These are phyloP conservation scores for Moniliella sp. DNA, from an alignment of 1,284 basidiomycete species.

Conservation along the genomic window DNA sequence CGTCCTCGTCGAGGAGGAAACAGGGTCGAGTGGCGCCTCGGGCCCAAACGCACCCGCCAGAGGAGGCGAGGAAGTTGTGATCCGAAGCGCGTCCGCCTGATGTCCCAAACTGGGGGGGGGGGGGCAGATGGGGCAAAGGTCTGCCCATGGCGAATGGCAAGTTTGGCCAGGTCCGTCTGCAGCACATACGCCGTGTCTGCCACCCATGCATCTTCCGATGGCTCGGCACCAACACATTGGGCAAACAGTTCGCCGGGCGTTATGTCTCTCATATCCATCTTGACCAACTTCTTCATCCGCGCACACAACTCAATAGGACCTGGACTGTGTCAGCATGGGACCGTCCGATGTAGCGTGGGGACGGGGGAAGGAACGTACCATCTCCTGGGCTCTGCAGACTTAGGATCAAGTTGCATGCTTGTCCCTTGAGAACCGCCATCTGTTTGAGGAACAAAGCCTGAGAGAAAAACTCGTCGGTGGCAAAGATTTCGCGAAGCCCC, in stretches of 20 bases:
- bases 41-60: too few species aligned
- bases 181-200: too few species aligned
- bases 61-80: too few species aligned
- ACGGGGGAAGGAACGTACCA: constrained; percentile 5
- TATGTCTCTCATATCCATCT: background rate
- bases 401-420: constrained; percentile 71
- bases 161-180: too few species aligned
- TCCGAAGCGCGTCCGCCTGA: too few species aligned
- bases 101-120: too few species aligned
- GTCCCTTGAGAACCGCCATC: constrained; percentile 70
- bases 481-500: constrained; percentile 54
- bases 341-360: background rate
- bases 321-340: background rate
- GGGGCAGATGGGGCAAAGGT: too few species aligned
- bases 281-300: constrained; percentile 21
- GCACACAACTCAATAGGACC: constrained; percentile 29
- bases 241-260: background rate
- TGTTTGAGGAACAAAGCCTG: constrained; percentile 44
- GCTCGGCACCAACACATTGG: background rate
- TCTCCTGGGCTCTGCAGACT: constrained; percentile 52
- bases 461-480: constrained; percentile 49
- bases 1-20: too few species aligned
- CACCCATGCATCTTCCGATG: background rate
- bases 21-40: too few species aligned
- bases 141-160: too few species aligned